Base-by-base conservation (phyloP, 2,329 filamentous ascomycete species). In the Stagonosporopsis cucurbitacearum region DNA sequence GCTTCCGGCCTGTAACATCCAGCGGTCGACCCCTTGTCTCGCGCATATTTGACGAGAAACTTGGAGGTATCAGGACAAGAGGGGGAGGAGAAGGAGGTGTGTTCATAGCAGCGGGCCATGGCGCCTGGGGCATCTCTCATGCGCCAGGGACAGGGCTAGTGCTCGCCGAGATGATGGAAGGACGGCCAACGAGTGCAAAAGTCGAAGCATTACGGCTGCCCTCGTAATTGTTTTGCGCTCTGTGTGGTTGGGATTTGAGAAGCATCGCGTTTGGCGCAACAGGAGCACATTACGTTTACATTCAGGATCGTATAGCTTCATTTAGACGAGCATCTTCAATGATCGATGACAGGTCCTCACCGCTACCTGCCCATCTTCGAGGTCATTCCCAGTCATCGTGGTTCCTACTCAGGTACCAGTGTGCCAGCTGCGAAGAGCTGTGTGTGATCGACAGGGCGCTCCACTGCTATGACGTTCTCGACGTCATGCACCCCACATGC, bases 101-200 rank as follows among this genome's bases (percentile, higher is more conserved):
- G 0, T 93, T 85, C 69, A 72, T 92, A 33, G 86, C 87, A 1
- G 81, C 87, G 4, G 90, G 90, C 0, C 90, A 93, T 78, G 90
- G 89, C 0, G 87, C 89, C 0, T 93, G 90, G 90, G 90, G 89
- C 30, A 75, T 80, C 17, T 77, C 76, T 32, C 76, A 77, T 50
- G 72, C 71, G 15, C 75, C 91, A 26, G 90, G 89, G 1, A 92
- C 88, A 0, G 90, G 90, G 0, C 83, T 84, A 62, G 85, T 91
- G 6, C 77, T 92, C 77, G 82, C 87, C 11, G 89, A 92, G 75
- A 80, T 92, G 81, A 80, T 91, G 37, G 80, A 84, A 64, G 87
- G 85, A 2, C 76, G 80, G 57, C 71, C 75, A 57, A 75, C 82
- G 46, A 88, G 84, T 59, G 87, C 82, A 1, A 84, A 90, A 75